Evolutionary conservation across 129 eudicot genomes (phyloP), one percentile per base, ranked within the genome.

Genomic region (Tanacetum coccineum): DNA sequence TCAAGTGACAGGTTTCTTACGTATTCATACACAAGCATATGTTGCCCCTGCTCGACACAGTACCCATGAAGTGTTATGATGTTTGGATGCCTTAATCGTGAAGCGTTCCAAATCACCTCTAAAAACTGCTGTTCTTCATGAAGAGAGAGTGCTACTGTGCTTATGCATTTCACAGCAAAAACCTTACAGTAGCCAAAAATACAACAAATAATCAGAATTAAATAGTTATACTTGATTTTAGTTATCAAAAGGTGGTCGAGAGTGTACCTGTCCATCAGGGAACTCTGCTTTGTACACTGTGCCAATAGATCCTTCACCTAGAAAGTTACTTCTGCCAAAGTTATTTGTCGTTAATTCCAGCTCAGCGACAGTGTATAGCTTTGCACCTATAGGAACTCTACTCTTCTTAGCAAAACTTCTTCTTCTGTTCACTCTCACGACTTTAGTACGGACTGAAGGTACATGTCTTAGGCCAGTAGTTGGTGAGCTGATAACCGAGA

Each of bases 281-380:
- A 93, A 84, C 53, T 93, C 89, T 72, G 95, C 96, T 86, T 76
- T 88, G 68, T 65, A 86, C 52, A 93, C 98, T 6, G 95, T 77
- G 58, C 98, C 98, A 56, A 93, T 89, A 60, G 96, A 84, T 46
- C 98, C 98, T 74, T 88, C 95, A 55, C 96, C 96, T 70, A 93
- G 83, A 68, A 88, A 77, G 74, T 86, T 86, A 19, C 67, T 81
- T 64, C 76, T 76, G 52, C 82, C 79, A 67, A 88, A 93, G 85
- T 71, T 65, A 77, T 84, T 82, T 56, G 98, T 93, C 6, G 96
- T 96, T 58, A 58, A 61, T 63, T 86, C 89, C 53, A 93, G 77
- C 48, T 88, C 98, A 22, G 89, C 84, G 13, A 78, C 53, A n/a
- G 87, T 79, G 78, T 80, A 93, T 48, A 71, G 50, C 61, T 82